Evolutionary conservation across 768 basidiomycete genomes (phyloP).

Genomic region (Boletus reticulatus): DNA sequence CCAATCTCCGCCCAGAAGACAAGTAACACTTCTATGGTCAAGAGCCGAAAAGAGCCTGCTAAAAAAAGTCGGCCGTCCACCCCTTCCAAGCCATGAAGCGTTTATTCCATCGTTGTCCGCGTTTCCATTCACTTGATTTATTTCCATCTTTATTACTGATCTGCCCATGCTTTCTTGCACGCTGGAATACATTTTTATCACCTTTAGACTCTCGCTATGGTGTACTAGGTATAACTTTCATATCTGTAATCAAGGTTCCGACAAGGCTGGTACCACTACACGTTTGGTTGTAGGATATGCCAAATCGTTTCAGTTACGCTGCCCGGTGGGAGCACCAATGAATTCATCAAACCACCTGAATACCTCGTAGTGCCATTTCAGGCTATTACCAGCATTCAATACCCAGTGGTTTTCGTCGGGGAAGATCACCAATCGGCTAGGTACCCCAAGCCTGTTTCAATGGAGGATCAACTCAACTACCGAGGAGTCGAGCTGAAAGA

Average conservation of each 20-base stretch:
- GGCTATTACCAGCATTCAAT: slow-evolving; percentile 72
- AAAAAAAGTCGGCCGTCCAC: slow-evolving; percentile 14
- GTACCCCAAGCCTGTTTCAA: slow-evolving; percentile 55
- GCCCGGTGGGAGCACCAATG: slow-evolving; percentile 37
- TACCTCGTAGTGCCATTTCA: slow-evolving; percentile 96
- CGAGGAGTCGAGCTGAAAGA: neutral
- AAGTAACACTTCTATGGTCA: slow-evolving; percentile 6
- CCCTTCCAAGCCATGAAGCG: slow-evolving; percentile 7
- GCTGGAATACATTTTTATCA: slow-evolving; percentile 7
- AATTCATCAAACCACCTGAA: slow-evolving; percentile 85
- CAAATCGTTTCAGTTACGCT: slow-evolving; percentile 10
- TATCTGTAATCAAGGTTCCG: neutral
- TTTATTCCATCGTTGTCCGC: neutral
- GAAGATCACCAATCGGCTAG: slow-evolving; percentile 79
- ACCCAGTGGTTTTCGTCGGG: slow-evolving; percentile 96
- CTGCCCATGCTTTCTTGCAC: slow-evolving; percentile 1
- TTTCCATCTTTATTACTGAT: slow-evolving; percentile 10
- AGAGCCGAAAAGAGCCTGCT: slow-evolving; percentile 21
- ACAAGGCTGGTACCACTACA: neutral
- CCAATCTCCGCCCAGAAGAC: slow-evolving; percentile 4
- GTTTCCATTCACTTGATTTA: slow-evolving; percentile 5
- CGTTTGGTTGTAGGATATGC: neutral
- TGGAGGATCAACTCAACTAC: neutral
- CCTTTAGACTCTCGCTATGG: neutral
- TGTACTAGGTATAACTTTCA: slow-evolving; percentile 6